Evolutionary conservation across 345 rosid genomes (phyloP).

Genomic region (Aegle marmelos): DNA sequence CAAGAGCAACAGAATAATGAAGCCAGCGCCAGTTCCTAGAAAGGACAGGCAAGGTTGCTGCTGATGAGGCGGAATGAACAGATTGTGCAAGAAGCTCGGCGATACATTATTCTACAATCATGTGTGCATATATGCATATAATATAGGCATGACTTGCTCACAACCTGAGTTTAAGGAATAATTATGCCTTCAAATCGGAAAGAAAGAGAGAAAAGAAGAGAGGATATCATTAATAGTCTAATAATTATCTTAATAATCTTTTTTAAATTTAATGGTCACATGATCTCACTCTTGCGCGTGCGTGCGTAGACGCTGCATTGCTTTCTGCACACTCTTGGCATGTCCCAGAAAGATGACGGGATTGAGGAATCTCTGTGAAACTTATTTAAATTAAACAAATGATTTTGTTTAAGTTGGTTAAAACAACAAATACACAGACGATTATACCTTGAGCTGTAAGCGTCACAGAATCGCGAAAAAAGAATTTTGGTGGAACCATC

Average conservation of each 20-base stretch:
- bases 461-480: too few species aligned
- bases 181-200: too few species aligned
- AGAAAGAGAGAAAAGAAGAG: too few species aligned
- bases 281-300: not conserved
- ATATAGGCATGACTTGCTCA: not conserved
- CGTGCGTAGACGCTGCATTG: slow-evolving; percentile 17
- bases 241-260: not conserved
- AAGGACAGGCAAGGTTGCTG: not conserved
- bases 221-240: too few species aligned
- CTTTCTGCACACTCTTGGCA: slow-evolving; percentile 37
- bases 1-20: not conserved
- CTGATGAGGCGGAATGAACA: not conserved
- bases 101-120: slow-evolving; percentile 7
- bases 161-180: not conserved
- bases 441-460: too few species aligned
- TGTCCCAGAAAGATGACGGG: not conserved
- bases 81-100: not conserved
- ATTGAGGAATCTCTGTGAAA: slow-evolving; percentile 3
- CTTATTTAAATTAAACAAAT: not conserved
- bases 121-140: not conserved
- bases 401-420: too few species aligned
- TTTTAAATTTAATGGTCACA: not conserved
- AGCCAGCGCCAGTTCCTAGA: not conserved
- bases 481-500: too few species aligned
- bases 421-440: too few species aligned